phyloP scores from a whole-genome alignment of 306 rosid genomes.

The Lablab purpureus region DNA sequence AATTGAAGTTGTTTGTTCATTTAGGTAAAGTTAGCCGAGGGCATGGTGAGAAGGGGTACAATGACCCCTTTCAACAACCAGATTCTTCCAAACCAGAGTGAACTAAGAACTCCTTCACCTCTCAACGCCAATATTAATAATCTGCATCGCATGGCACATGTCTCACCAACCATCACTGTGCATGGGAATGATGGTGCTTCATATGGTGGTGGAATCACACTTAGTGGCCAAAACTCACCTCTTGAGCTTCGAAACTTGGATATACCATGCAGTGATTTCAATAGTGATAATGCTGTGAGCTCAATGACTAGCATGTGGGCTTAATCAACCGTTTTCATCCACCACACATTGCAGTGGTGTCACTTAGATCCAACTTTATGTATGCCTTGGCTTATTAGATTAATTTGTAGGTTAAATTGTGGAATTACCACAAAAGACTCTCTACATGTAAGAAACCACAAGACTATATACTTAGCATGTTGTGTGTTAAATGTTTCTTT shows the following conservation, averaged over 20 bases:
- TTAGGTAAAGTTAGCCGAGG: conserved; percentile 83
- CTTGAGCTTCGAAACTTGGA: neutral
- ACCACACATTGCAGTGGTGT: neutral
- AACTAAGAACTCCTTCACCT: conserved; percentile 49
- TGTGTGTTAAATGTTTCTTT: conserved; percentile 23
- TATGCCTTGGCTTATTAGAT: conserved; percentile 22
- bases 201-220: conserved; percentile 42
- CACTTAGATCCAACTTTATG: conserved; percentile 7
- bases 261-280: conserved; percentile 36
- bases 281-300: conserved; percentile 56
- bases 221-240: conserved; percentile 1
- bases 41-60: conserved; percentile 70
- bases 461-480: neutral
- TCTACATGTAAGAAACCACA: neutral
- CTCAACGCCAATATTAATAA: conserved; percentile 29
- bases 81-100: conserved; percentile 59
- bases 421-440: conserved; percentile 2
- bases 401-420: conserved; percentile 16
- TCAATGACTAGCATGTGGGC: conserved; percentile 56
- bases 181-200: conserved; percentile 54
- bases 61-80: conserved; percentile 56
- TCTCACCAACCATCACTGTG: conserved; percentile 62
- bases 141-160: conserved; percentile 48
- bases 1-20: neutral
- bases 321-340: neutral